Evolutionary conservation across 148 eudicot genomes (phyloP), one percentile per base, ranked within the genome.

Genomic region (Silene latifolia): DNA sequence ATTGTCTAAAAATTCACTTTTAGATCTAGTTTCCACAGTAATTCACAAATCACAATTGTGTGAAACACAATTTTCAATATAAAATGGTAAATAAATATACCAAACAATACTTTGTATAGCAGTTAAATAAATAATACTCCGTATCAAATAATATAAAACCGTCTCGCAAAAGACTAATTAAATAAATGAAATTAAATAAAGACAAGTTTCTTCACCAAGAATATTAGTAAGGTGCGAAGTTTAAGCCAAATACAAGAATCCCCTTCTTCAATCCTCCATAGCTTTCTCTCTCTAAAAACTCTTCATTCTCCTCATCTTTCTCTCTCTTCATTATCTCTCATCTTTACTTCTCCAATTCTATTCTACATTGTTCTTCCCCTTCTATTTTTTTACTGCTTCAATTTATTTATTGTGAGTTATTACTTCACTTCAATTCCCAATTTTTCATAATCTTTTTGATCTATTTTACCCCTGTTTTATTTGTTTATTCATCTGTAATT

Each of bases 191-290:
- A 57, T 17, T 54, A 57, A 57, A 57, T n/a, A 57, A 57, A 60
- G 63, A 8, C 63, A 8, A 20, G 84, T 82, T 78, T 85, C 85
- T 83, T 86, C 88, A 80, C 80, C 88, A 81, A 72, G 80, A 83
- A 61, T 85, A 87, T 78, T 82, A 80, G 85, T 82, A 15, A 56
- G 60, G 60, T 82, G 79, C 85, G 82, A 85, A 87, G 76, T 81
- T 79, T 82, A 80, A 76, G 77, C 85, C 67, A 48, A 67, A 80
- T 73, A 78, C 57, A 72, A 69, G 42, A 72, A 69, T 13, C 20
- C 72, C 8, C 63, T 63, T 72, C 64, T 44, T 29, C 72, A 63
- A 48, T 51, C 47, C 63, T 57, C 72, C 44, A 59, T 44, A 57
- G 39, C 81, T 76, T 71, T 80, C 76, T 83, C 82, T 78, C 84